Evolutionary conservation across 768 basidiomycete species (phyloP).

Genomic region (Lanmaoa rubissima): DNA sequence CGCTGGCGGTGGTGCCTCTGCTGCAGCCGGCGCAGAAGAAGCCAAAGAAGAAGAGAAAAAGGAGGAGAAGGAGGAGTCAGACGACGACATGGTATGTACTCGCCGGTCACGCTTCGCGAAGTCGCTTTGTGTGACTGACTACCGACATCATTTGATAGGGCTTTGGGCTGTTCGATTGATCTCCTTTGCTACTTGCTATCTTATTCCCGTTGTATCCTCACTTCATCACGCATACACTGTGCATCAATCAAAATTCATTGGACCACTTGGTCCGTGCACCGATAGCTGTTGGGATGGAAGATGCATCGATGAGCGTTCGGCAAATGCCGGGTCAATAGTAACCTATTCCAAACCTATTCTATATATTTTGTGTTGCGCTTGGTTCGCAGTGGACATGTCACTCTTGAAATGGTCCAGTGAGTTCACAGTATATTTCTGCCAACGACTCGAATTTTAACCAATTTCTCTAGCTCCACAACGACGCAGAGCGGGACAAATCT

Average conservation of each 20-base stretch:
- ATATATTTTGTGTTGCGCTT: neutral
- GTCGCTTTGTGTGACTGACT: neutral
- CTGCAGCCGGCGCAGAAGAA: slow-evolving; percentile 67
- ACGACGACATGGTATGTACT: slow-evolving; percentile 56
- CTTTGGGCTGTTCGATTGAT: slow-evolving; percentile 95
- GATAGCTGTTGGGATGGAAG: neutral
- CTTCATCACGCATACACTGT: slow-evolving; percentile 16
- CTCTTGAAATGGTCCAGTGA: slow-evolving; percentile 3
- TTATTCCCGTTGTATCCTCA: slow-evolving; percentile 27
- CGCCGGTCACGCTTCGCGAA: too few species aligned
- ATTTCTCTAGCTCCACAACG: slow-evolving; percentile 27
- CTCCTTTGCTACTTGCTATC: slow-evolving; percentile 23
- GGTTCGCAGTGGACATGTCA: neutral
- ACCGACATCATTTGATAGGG: slow-evolving; percentile 48
- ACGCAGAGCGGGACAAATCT: neutral
- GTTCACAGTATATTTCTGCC: neutral
- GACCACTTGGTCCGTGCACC: slow-evolving; percentile 17
- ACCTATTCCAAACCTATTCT: too few species aligned
- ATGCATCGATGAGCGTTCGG: neutral
- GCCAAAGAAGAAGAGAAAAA: slow-evolving; percentile 81
- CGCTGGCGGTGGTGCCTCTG: slow-evolving; percentile 56
- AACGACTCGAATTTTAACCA: neutral
- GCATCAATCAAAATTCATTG: slow-evolving; percentile 26
- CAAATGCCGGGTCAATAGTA: too few species aligned
- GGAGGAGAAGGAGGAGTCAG: slow-evolving; percentile 86